Base-by-base conservation (phyloP, 202 grass and related monocot genomes). In the Elaeis oleifera region DNA sequence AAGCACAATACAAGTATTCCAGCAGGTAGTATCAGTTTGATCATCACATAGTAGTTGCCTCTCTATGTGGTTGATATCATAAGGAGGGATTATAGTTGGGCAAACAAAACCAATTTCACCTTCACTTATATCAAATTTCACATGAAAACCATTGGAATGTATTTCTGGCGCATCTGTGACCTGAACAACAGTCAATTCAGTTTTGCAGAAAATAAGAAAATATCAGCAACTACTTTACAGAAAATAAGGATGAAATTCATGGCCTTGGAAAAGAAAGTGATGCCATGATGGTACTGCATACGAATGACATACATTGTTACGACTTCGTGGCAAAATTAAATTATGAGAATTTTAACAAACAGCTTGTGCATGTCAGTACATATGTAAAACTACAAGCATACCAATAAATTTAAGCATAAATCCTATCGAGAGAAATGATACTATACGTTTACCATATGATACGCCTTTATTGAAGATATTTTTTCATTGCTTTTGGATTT, bases 81-180 rank as follows among this genome's bases (percentile, higher is more conserved):
- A 63, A 64, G 49, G 71, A 17, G 71, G 19, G 14, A 74, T 51
- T 18, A 22, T 16, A 54, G 71, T 74, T 36, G 69, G 69, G 14
- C 59, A 26, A 25, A 72, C 53, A 50, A 51, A 72, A 32, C 69
- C 69, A 53, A 74, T 74, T n/a, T 74, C 23, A 57, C 59, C 71
- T 54, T 74, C 60, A 26, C 60, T 64, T 74, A 63, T 57, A 31
- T 74, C 71, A 19, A 74, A 74, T 50, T 74, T 74, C 14, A 74
- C 50, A 49, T 74, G 71, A 31, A 74, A 74, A 17, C 71, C 71
- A 56, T 64, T 64, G n/a, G 71, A 74, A 74, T 74, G 71, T 8
- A 74, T 63, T 65, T 74, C 60, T 1, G 60, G 71, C 0, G 59
- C 71, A 64, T 64, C 50, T 13, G 71, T 65, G 20, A 74, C 71